A percentile compares a stretch with the other conserved stretches of the same genome.
Conservation (phyloP, 106 monocot genomes). For the Acorus calamus region DNA sequence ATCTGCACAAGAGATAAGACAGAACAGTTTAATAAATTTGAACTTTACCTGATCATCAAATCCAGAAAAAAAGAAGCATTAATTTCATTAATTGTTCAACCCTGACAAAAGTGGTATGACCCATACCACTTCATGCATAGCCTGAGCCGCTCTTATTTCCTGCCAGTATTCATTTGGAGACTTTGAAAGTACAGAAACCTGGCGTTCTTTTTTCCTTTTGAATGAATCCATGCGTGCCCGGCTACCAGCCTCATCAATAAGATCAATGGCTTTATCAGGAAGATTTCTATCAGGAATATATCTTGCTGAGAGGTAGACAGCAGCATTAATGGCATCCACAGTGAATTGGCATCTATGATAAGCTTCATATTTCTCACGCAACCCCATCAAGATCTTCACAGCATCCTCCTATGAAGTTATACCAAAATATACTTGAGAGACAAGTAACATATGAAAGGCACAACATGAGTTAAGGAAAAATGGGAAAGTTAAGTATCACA, state of each 20-base stretch:
- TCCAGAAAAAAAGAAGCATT: too few species aligned
- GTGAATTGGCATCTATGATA: slow-evolving; percentile 83
- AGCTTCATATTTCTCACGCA: slow-evolving; percentile 72
- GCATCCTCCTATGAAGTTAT: slow-evolving; percentile 60
- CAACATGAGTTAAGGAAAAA: not conserved
- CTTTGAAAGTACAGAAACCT: slow-evolving; percentile 53
- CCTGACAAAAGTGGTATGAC: too few species aligned
- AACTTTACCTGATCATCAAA: too few species aligned
- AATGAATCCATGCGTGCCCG: slow-evolving; percentile 77
- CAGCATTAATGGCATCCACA: slow-evolving; percentile 81
- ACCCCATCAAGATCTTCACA: slow-evolving; percentile 67
- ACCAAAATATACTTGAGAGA: not conserved
- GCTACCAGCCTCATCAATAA: slow-evolving; percentile 98
- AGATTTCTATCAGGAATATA: slow-evolving; percentile 90
- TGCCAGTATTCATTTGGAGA: slow-evolving; percentile 78
- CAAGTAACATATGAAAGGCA: not conserved
- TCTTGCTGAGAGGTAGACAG: slow-evolving; percentile 88
- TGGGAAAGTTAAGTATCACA: not conserved
- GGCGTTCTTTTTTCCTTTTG: slow-evolving; percentile 69
- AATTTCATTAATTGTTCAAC: too few species aligned
- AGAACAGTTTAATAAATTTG: not conserved
- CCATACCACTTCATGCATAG: slow-evolving; percentile 80
- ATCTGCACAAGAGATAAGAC: slow-evolving; percentile 27
- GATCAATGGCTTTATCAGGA: slow-evolving; percentile 97
- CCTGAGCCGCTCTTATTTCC: slow-evolving; percentile 56